Evolutionary conservation across 257 asterid species (phyloP).

Genomic region (Solanum appendiculatum): DNA sequence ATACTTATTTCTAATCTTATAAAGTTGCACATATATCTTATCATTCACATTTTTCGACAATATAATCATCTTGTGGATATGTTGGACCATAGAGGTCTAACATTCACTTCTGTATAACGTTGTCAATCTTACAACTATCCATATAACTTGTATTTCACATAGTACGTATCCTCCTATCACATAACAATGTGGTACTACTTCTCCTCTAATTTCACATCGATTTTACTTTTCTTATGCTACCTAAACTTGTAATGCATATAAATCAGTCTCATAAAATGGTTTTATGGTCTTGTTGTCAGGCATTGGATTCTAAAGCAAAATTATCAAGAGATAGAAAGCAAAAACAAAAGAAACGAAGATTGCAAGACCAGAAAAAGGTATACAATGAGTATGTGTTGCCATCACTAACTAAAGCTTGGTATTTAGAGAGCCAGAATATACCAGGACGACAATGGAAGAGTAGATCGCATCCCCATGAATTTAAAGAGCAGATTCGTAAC

Average conservation of each 20-base stretch:
- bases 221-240: too few relatives aligned
- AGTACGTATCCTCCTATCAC: background rate
- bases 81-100: background rate
- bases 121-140: background rate
- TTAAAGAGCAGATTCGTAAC: conserved; percentile 77
- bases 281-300: background rate
- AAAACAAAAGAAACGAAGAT: background rate
- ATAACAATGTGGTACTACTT: background rate
- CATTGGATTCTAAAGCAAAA: background rate
- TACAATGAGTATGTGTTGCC: background rate
- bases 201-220: background rate
- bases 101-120: background rate
- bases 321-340: background rate
- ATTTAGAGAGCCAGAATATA: conserved; percentile 62
- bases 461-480: conserved; percentile 89
- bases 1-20: too few relatives aligned
- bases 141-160: background rate
- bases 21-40: too few relatives aligned
- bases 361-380: background rate
- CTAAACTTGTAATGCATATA: background rate
- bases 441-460: conserved; percentile 98
- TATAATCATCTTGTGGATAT: background rate
- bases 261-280: background rate
- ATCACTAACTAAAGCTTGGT: conserved; percentile 20
- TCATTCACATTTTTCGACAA: too few relatives aligned